A percentile compares a stretch with the other conserved stretches of the same genome.
These are phyloP conservation scores for Nannizziopsis arthrosporioides DNA, from an alignment of 2,329 filamentous ascomycete genomes.

Conservation along the genomic window DNA sequence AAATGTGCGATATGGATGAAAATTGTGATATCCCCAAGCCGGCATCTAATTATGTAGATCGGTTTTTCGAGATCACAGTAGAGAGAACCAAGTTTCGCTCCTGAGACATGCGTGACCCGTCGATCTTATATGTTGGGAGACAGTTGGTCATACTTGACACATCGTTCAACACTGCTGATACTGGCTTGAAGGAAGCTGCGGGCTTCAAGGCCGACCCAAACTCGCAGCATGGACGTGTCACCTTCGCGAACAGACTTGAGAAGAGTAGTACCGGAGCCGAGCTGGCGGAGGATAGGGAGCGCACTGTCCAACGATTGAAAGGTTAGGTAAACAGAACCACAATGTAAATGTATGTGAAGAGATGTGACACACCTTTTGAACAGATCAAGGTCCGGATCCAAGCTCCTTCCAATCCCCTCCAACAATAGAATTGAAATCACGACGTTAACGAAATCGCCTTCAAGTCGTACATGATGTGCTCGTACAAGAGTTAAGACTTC, in stretches of 20 bases:
- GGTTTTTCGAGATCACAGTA: no score
- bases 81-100: not conserved
- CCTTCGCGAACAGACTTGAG: conserved; percentile 55
- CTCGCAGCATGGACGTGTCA: conserved; percentile 73
- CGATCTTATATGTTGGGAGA: conserved; percentile 65
- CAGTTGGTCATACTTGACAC: conserved; percentile 80
- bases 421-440: conserved; percentile 87
- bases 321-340: conserved; percentile 9
- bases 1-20: no score
- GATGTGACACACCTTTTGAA: conserved; percentile 51
- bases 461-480: conserved; percentile 79
- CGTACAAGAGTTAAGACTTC: conserved; percentile 87
- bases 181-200: conserved; percentile 81
- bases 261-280: conserved; percentile 52
- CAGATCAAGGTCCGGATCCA: conserved; percentile 80
- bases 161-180: conserved; percentile 76
- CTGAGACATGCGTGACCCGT: not conserved
- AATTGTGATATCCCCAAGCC: no score
- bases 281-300: conserved; percentile 75
- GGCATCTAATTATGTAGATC: no score
- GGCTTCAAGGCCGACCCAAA: conserved; percentile 86
- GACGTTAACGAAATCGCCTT: conserved; percentile 97
- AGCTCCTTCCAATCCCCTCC: conserved; percentile 79
- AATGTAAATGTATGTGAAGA: not conserved
- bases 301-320: conserved; percentile 46